Evolutionary conservation across 2,329 filamentous ascomycete genomes (phyloP), one percentile per base, ranked within the genome.

Genomic region (Verticillium isaacii): DNA sequence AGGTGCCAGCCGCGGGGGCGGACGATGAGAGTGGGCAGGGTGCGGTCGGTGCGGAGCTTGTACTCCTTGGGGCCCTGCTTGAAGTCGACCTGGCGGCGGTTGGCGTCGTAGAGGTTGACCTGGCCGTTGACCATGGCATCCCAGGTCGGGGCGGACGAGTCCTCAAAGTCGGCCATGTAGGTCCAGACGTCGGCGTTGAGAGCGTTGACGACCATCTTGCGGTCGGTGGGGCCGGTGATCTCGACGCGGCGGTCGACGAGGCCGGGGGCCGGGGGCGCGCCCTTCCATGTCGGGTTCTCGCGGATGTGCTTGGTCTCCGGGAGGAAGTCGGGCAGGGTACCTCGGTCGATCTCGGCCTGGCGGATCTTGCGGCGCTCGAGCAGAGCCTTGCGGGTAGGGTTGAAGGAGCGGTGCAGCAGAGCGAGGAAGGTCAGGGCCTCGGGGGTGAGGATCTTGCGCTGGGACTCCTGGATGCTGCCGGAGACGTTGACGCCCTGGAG

Each of bases 111-210:
- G 61, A 96, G 83, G 80, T 96, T 96, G 63, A 94, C 86, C 77
- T 96, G 92, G 64, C 92, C 92, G 69, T 93, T 93, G 79, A 96
- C 88, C 91, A 96, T 96, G 80, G 96, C 96, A 68, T 94, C 91
- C 92, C 92, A 96, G 45, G 92, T 96, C 14, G 92, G 92, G 14
- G 92, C 91, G 70, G 83, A 92, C 11, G 92, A 94, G 75, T 96
- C 91, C 62, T 96, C 92, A 67, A 96, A 93, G 77, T 96, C 92
- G 41, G 92, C 92, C 92, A 96, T 96, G 72, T 96, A 96, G 60
- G 92, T 96, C 90, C 90, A 96, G 14, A 96, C 92, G 71, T 96
- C 85, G 50, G 92, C 88, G 77, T 96, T 96, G 74, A 96, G 73
- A 9, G 92, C 92, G 74, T 96, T 96, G 64, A 96, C 90, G 58